A percentile compares a stretch with the other conserved stretches of the same genome.
Evolutionary conservation across 2,329 filamentous ascomycete species (phyloP).

Genomic region (Hymenoscyphus repandus): DNA sequence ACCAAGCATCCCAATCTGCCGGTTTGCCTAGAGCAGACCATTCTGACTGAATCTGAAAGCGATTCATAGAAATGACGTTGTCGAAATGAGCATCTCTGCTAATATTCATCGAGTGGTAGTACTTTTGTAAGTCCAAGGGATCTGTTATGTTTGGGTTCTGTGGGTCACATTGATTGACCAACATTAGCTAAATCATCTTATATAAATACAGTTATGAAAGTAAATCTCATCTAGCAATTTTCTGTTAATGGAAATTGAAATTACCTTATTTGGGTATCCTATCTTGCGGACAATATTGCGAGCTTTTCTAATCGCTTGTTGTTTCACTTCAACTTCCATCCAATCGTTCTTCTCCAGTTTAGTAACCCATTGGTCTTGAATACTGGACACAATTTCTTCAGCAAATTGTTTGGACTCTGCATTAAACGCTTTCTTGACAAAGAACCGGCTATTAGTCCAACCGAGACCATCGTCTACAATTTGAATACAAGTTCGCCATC

Average conservation of each 20-base stretch:
- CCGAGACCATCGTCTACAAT: slow-evolving; percentile 53
- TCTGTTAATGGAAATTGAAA: not conserved
- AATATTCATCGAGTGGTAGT: slow-evolving; percentile 50
- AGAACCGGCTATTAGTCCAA: slow-evolving; percentile 68
- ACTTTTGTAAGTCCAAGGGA: slow-evolving; percentile 47
- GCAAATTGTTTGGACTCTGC: slow-evolving; percentile 61
- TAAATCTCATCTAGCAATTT: too few species aligned
- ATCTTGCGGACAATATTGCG: not conserved
- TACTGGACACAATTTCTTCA: slow-evolving; percentile 62
- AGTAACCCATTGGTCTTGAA: slow-evolving; percentile 43
- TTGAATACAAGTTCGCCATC: slow-evolving; percentile 60
- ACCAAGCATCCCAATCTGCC: slow-evolving; percentile 54
- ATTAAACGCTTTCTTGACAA: slow-evolving; percentile 61
- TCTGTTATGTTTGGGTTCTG: slow-evolving; percentile 54
- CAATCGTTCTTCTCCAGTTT: not conserved
- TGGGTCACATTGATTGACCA: slow-evolving; percentile 8
- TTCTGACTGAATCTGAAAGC: slow-evolving; percentile 40
- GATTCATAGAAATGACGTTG: slow-evolving; percentile 48
- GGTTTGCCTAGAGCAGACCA: slow-evolving; percentile 57
- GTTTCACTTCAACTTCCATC: not conserved
- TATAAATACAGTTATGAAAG: too few species aligned
- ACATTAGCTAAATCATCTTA: not conserved
- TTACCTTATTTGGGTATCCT: not conserved
- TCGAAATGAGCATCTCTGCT: slow-evolving; percentile 47
- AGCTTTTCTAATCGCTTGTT: not conserved